Conservation (phyloP, 2,329 filamentous ascomycete genomes). For the Colletotrichum chrysophilum region DNA sequence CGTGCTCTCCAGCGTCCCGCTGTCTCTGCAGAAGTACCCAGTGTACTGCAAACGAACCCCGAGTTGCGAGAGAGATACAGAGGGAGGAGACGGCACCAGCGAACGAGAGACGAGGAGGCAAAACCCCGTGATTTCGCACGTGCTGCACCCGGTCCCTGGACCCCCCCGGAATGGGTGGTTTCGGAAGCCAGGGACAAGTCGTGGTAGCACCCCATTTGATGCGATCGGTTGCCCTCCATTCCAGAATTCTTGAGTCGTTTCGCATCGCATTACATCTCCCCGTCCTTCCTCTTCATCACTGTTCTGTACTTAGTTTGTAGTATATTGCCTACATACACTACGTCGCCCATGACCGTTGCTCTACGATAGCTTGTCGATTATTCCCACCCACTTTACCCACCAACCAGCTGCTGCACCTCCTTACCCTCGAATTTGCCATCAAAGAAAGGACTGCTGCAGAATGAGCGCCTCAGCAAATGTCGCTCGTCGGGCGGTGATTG, state of each 20-base stretch:
- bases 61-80: neutral
- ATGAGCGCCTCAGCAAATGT: conserved; percentile 64
- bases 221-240: conserved; percentile 21
- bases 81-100: neutral
- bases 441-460: conserved; percentile 3
- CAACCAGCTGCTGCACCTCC: neutral
- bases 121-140: conserved; percentile 18
- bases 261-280: conserved; percentile 12
- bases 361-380: neutral
- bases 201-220: conserved; percentile 21
- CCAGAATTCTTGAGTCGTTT: conserved; percentile 17
- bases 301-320: conserved; percentile 4
- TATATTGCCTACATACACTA: neutral
- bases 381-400: neutral
- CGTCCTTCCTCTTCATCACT: conserved; percentile 13
- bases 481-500: conserved; percentile 58
- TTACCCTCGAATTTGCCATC: neutral
- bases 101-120: neutral
- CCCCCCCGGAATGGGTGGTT: conserved; percentile 13
- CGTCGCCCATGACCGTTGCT: conserved; percentile 2
- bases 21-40: neutral
- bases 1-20: neutral
- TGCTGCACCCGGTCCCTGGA: conserved; percentile 1
- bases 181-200: conserved; percentile 21
- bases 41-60: neutral